A percentile compares a stretch with the other conserved stretches of the same genome.
These are phyloP conservation scores for Cicer chorassanicum DNA, from an alignment of 306 rosid genomes.

Conservation along the genomic window DNA sequence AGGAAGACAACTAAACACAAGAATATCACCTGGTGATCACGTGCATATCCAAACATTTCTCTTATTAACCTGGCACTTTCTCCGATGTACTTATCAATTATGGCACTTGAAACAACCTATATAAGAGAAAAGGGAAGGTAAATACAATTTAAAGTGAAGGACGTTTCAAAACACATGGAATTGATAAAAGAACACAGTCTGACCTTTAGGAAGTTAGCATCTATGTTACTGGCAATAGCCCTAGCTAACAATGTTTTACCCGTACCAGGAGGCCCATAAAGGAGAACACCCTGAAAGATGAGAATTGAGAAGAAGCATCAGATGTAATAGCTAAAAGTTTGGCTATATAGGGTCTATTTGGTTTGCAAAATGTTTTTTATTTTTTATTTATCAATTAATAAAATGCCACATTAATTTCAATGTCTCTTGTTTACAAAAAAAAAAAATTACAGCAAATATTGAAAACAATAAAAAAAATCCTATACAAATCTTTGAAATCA, in stretches of 20 bases:
- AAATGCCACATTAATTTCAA: background rate
- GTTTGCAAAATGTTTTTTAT: background rate
- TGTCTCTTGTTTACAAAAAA: background rate
- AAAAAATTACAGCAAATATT: background rate
- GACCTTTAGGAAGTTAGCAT: conserved; percentile 95
- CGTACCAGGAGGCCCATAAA: conserved; percentile 97
- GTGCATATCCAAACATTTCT: conserved; percentile 99
- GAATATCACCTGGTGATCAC: conserved; percentile 87
- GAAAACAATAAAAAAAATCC: background rate
- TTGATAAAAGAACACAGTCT: conserved; percentile 23
- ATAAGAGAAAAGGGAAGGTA: conserved; percentile 26
- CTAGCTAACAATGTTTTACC: conserved; percentile 95
- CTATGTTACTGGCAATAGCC: conserved; percentile 96
- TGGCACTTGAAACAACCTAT: conserved; percentile 97
- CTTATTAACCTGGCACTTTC: conserved; percentile 94
- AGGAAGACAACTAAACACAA: conserved; percentile 26
- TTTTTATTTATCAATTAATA: background rate
- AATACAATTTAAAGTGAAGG: conserved; percentile 27
- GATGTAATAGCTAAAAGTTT: conserved; percentile 32
- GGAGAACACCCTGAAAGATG: conserved; percentile 85
- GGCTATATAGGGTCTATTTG: background rate
- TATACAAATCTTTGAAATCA: background rate
- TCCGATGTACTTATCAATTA: conserved; percentile 92
- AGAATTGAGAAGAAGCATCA: conserved; percentile 32
- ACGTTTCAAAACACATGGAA: conserved; percentile 10